Conservation (phyloP, 192 early-diverging fungal genomes). For the Gigaspora rosea region DNA sequence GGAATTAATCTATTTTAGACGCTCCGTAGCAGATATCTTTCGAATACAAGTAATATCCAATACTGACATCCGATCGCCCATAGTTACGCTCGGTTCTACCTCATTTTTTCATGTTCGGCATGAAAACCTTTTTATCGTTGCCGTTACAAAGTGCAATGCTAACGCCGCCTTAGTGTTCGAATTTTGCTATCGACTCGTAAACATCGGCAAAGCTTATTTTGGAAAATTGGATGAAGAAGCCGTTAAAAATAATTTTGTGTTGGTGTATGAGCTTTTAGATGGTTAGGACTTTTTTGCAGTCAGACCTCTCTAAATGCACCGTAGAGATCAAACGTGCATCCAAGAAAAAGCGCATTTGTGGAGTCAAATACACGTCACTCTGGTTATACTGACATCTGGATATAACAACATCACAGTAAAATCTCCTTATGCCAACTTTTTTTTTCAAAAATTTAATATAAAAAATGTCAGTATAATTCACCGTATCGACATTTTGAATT, state of each 20-base stretch:
- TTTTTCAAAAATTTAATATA: no score
- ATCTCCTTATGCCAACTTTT: no score
- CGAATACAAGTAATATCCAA: constrained; percentile 95
- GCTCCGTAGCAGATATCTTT: constrained; percentile 94
- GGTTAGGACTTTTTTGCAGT: constrained; percentile 37
- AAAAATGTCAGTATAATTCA: no score
- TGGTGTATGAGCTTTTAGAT: constrained; percentile 85
- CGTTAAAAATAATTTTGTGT: constrained; percentile 85
- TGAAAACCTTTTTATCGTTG: constrained; percentile 94
- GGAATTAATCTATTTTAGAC: constrained; percentile 51
- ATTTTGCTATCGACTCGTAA: constrained; percentile 71
- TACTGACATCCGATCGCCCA: constrained; percentile 83
- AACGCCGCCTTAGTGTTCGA: constrained; percentile 84
- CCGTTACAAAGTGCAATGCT: constrained; percentile 74
- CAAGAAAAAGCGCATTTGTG: neutral
- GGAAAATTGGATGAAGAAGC: constrained; percentile 81
- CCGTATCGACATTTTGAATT: no score
- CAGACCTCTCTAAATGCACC: no score
- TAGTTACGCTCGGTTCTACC: constrained; percentile 85
- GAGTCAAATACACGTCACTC: no score
- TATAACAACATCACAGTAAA: no score
- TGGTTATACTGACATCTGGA: no score
- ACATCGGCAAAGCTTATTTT: constrained; percentile 77
- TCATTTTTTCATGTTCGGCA: constrained; percentile 96
- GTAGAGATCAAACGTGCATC: no score